A percentile compares a stretch with the other conserved stretches of the same genome.
These are phyloP conservation scores for Evansstolkia leycettana DNA, from an alignment of 495 filamentous ascomycete species.

Conservation along the genomic window DNA sequence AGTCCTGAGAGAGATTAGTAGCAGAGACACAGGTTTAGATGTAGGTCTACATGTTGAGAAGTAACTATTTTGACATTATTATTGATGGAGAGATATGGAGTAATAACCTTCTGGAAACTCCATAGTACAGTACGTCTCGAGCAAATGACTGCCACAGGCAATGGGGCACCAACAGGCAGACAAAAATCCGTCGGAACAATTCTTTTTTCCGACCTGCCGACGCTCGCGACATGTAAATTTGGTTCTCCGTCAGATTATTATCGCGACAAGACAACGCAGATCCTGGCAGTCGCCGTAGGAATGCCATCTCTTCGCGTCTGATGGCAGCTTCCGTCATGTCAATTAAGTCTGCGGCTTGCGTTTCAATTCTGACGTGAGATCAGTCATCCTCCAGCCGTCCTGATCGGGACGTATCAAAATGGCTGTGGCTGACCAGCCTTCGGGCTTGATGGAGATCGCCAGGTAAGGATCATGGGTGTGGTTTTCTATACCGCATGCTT, in stretches of 20 bases:
- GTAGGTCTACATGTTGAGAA: too few relatives aligned
- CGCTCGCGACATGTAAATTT: conserved; percentile 3
- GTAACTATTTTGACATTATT: too few relatives aligned
- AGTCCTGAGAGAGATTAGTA: too few relatives aligned
- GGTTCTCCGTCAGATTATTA: conserved; percentile 5
- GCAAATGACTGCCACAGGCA: too few relatives aligned
- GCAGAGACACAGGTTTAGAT: too few relatives aligned
- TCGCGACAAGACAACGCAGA: too few relatives aligned
- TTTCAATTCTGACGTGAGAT: conserved; percentile 5
- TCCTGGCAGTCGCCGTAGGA: neutral
- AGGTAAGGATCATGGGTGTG: conserved; percentile 13
- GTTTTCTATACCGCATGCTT: neutral
- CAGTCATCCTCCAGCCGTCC: neutral
- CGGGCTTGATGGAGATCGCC: conserved; percentile 35
- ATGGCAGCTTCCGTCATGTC: conserved; percentile 12
- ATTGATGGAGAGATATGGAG: too few relatives aligned
- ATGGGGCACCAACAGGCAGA: too few relatives aligned
- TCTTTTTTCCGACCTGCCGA: conserved; percentile 11
- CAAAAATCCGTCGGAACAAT: neutral
- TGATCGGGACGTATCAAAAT: conserved; percentile 9
- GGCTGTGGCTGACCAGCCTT: conserved; percentile 28
- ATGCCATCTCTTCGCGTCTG: conserved; percentile 3
- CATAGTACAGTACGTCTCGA: too few relatives aligned
- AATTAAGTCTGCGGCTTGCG: conserved; percentile 1
- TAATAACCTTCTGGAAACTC: too few relatives aligned